Base-by-base conservation (phyloP, 2,329 filamentous ascomycete species). In the Aureobasidium sp. region DNA sequence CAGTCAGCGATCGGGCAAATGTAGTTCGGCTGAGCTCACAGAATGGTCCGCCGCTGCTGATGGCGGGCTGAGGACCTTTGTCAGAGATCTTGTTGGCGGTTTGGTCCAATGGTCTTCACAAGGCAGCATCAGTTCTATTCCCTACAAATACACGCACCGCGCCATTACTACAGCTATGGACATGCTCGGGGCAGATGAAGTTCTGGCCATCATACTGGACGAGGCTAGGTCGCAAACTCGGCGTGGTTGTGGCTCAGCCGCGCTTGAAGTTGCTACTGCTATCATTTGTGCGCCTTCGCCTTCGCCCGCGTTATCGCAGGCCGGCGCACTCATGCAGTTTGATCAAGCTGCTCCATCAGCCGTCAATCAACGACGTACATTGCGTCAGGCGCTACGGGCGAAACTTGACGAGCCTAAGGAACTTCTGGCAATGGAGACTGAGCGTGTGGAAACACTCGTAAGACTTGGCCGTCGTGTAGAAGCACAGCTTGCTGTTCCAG, bases 141-240 rank as follows among this genome's bases (percentile, higher is more conserved):
- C 82, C 7, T 80, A 88, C 0, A 80, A 82, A 12, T 93, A 92
- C 71, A 89, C 87, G 0, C 88, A 92, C 70, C 84, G 87, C 5
- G 86, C 89, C 66, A 76, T 91, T 2, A 80, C 89, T 9, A 79
- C 82, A 0, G 84, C 82, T 0, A 73, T 84, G 39, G 81, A 82
- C 61, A 77, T 89, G 36, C 74, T 88, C 0, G 88, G 88, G 0
- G 82, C 87, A 0, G 82, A 79, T 63, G 78, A 80, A 5, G 75
- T 90, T 0, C 73, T 93, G 0, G 73, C 79, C 1, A 74, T 84
- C 6, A 82, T 93, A 26, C 70, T 90, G 12, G 85, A 90, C 8
- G 88, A 92, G 67, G 74, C 90, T 7, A 84, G 83, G 67, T 74
- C 82, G 20, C 84, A 88, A 65, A 83, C 82, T 0, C 82, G 85